A percentile compares a stretch with the other conserved stretches of the same genome.
These are phyloP conservation scores for Anisogramma anomala DNA, from an alignment of 2,329 filamentous ascomycete genomes.

Conservation along the genomic window DNA sequence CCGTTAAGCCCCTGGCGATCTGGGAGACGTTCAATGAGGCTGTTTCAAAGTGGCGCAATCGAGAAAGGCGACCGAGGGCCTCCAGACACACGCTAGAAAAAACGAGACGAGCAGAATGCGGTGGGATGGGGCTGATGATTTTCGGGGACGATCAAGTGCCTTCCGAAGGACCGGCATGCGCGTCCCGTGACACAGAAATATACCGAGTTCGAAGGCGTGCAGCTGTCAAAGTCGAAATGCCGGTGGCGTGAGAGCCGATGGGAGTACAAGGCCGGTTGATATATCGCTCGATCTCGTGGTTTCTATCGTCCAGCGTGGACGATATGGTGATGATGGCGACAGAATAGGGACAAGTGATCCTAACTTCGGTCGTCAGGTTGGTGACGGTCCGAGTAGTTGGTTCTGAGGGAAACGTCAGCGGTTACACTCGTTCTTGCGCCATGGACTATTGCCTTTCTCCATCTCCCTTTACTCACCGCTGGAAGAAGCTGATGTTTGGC, in stretches of 20 bases:
- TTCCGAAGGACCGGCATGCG: background rate
- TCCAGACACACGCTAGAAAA: background rate
- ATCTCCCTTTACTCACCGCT: slow-evolving; percentile 1
- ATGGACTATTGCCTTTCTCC: background rate
- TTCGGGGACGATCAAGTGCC: background rate
- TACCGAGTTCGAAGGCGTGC: slow-evolving; percentile 5
- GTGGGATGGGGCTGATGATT: background rate
- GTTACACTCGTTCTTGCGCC: background rate
- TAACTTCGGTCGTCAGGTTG: slow-evolving; percentile 1
- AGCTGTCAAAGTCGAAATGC: slow-evolving; percentile 5
- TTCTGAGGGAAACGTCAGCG: slow-evolving; percentile 2
- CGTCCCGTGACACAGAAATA: slow-evolving; percentile 6
- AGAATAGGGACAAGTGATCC: slow-evolving; percentile 7
- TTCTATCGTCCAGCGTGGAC: background rate
- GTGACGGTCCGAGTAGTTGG: background rate
- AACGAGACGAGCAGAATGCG: background rate
- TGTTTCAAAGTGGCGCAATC: background rate
- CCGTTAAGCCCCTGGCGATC: background rate
- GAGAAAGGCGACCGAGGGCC: background rate
- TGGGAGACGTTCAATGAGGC: background rate
- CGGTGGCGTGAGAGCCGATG: background rate
- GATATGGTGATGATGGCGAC: slow-evolving; percentile 7
- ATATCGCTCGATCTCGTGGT: slow-evolving; percentile 11
- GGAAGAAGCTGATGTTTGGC: background rate
- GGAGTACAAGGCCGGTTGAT: slow-evolving; percentile 6